Conservation (phyloP, 2,329 filamentous ascomycete genomes). For the Cladobotryum protrusum region DNA sequence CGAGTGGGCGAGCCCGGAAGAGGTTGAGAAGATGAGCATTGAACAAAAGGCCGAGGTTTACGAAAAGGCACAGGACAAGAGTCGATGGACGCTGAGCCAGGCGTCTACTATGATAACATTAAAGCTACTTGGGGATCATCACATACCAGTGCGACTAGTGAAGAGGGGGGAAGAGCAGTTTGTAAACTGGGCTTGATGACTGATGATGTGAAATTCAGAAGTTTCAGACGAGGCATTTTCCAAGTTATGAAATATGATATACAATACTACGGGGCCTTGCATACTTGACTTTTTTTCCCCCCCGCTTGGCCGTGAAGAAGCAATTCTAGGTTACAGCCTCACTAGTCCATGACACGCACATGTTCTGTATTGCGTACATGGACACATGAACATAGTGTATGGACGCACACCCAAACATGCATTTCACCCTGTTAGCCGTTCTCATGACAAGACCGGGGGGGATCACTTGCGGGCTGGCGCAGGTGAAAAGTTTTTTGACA, state of each 20-base stretch:
- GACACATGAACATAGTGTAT: too few relatives aligned
- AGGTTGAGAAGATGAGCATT: conserved; percentile 45
- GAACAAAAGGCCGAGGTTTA: conserved; percentile 49
- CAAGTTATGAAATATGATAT: not conserved
- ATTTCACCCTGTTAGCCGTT: too few relatives aligned
- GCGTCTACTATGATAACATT: conserved; percentile 64
- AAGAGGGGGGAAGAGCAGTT: conserved; percentile 66
- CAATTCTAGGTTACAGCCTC: too few relatives aligned
- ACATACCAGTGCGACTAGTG: conserved; percentile 63
- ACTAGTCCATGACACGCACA: too few relatives aligned
- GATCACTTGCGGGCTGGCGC: too few relatives aligned
- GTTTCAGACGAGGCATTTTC: too few relatives aligned
- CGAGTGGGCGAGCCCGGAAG: conserved; percentile 47
- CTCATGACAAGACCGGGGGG: too few relatives aligned
- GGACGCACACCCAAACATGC: not conserved
- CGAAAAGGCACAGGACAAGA: conserved; percentile 51
- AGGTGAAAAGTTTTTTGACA: too few relatives aligned
- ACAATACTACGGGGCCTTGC: conserved; percentile 1
- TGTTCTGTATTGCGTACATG: too few relatives aligned
- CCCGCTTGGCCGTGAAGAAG: too few relatives aligned
- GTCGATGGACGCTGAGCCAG: conserved; percentile 44
- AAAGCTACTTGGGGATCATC: conserved; percentile 54
- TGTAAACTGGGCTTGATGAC: conserved; percentile 31
- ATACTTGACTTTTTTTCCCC: too few relatives aligned
- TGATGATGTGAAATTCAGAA: too few relatives aligned